Evolutionary conservation across 176 grass and related monocot genomes (phyloP), one percentile per base, ranked within the genome.

Genomic region (Avena insularis): DNA sequence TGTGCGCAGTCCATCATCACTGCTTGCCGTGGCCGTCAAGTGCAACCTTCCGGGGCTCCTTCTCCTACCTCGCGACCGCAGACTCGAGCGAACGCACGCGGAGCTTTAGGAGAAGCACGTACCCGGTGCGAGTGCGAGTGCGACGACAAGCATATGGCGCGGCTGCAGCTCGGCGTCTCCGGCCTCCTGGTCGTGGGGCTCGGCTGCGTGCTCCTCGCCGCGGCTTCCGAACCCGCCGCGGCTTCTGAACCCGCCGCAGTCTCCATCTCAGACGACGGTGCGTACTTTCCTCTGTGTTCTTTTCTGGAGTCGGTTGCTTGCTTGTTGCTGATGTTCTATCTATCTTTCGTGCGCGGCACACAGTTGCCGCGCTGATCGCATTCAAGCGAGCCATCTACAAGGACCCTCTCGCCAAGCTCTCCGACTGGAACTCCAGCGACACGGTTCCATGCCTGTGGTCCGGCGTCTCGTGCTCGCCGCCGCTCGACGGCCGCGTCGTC

Each of bases 341-440:
- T 1, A 0, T 17, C 48, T 20, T 79, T 31, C 53, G 11, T 86
- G 75, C 0, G 3, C 65, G 59, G 33, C 46, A 6, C 56, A 1
- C 90, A 99, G 97, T 93, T 57, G 21, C 35, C 9, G 87, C 85
- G 31, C 90, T 99, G 31, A 69, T 77, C 45, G 92, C 94, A 47
- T 96, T 99, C 87, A 94, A 86, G 75, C 87, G 50, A 70, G 89
- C 87, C 49, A 92, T 99, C 55, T 91, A 47, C 77, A 87, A 92
- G 12, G 97, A 94, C 81, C 97, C 97, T 29, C 70, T 83, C 19
- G 91, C 97, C 21, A 86, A 1, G 76, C 85, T 99, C 40, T 96
- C 94, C 6, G 86, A 94, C 73, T 99, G 97, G 97, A 93, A 94
- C 82, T 3, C 85, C 82, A 82, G 21, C 16, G 85, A 94, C 53